Evolutionary conservation across 148 eudicot genomes (phyloP), one percentile per base, ranked within the genome.

Genomic region (Polygonum maritimum): DNA sequence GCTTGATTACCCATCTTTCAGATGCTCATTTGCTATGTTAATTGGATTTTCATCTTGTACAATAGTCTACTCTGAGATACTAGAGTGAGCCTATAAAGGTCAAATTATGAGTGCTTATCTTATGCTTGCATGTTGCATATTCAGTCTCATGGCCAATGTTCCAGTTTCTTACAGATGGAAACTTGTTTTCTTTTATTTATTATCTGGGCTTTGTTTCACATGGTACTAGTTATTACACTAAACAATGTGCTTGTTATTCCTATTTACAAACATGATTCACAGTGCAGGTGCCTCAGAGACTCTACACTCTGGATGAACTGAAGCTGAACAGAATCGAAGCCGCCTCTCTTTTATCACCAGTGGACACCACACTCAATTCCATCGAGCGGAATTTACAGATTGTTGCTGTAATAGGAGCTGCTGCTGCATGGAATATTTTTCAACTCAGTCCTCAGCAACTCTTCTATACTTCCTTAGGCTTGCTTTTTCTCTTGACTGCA

Each of bases 221-320:
- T 33, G 71, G 40, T 2, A 31, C 33, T 67, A 8, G 39, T 13
- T 19, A 21, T 57, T 57, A 57, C 9, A 57, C 55, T 67, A 16
- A 67, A 67, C 41, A 39, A 39, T 39, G 39, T 1, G 33, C 9
- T 57, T 22, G 39, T 18, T 7, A 63, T 70, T 1, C 69, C 54
- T 57, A 65, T 22, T 45, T 14, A 5, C n/a, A 19, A 21, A 39
- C 31, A 75, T 48, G 78, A 19, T 73, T 62, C 73, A 69, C 79
- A 78, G 86, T 79, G 76, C 93, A 95, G 99, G 87, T 95, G 81
- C 99, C 99, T 67, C 96, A 92, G 83, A 92, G 96, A 81, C 86
- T 92, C 6, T 95, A 95, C 81, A 86, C 84, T 67, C 86, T 92
- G 83, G 97, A 92, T 86, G 99, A 95, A 75, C 78, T 95, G 57